Percentiles rank a stretch among this genome's conserved stretches.
Conservation (phyloP, 176 grass and related monocot species). For the Guadua angustifolia region DNA sequence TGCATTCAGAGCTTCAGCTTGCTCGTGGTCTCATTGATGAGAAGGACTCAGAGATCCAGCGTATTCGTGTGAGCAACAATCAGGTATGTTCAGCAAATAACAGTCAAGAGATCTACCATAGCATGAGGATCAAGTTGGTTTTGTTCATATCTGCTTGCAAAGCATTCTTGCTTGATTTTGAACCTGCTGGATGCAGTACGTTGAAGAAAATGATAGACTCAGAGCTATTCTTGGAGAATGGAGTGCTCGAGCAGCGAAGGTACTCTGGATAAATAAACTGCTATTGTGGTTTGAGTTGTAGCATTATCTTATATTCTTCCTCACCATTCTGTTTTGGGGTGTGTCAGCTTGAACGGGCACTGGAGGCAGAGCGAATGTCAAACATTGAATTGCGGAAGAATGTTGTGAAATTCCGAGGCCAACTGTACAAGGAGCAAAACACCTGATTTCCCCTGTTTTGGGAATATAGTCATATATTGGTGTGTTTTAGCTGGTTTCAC, state of each 20-base stretch:
- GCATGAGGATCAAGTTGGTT: neutral
- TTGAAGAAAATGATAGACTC: slow-evolving; percentile 97
- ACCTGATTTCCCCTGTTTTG: slow-evolving; percentile 20
- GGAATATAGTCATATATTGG: slow-evolving; percentile 27
- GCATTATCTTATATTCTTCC: slow-evolving; percentile 1
- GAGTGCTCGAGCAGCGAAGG: slow-evolving; percentile 96
- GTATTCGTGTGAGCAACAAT: slow-evolving; percentile 76
- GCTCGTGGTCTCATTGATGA: slow-evolving; percentile 84
- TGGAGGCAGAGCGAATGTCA: slow-evolving; percentile 78
- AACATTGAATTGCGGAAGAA: slow-evolving; percentile 71
- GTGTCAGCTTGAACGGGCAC: slow-evolving; percentile 79
- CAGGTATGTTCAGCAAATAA: slow-evolving; percentile 55
- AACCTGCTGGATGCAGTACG: slow-evolving; percentile 63
- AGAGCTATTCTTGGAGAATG: slow-evolving; percentile 98
- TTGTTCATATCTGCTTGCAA: slow-evolving; percentile 3
- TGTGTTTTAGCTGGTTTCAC: slow-evolving; percentile 4
- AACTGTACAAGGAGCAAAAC: slow-evolving; percentile 49
- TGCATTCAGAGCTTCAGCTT: slow-evolving; percentile 86
- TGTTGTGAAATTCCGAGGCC: slow-evolving; percentile 49
- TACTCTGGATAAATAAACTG: slow-evolving; percentile 22
- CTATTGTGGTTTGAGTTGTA: slow-evolving; percentile 29
- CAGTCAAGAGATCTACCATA: slow-evolving; percentile 7
- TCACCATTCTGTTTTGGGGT: slow-evolving; percentile 18
- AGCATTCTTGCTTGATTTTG: slow-evolving; percentile 26
- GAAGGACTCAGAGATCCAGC: slow-evolving; percentile 79